Evolutionary conservation across 148 eudicot species (phyloP).

Genomic region (Persicaria maculosa): DNA sequence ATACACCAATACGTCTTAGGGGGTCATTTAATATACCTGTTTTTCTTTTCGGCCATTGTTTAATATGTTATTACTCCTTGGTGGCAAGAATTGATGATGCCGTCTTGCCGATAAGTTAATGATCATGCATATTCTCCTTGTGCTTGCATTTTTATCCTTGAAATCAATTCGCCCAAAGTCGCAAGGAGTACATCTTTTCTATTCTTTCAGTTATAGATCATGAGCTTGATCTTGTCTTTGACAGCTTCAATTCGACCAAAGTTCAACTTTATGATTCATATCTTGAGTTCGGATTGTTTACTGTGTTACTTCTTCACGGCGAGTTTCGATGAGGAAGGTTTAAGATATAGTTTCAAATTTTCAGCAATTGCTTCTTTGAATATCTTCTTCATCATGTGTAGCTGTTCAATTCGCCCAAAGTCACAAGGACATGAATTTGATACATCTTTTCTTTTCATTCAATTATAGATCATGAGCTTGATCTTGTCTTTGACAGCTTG

Average conservation of each 20-base stretch:
- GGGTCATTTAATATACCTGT: too few species aligned
- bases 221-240: neutral
- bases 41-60: too few species aligned
- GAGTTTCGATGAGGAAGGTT: neutral
- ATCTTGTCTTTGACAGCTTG: conserved; percentile 2
- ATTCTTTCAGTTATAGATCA: too few species aligned
- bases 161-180: too few species aligned
- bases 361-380: neutral
- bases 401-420: neutral
- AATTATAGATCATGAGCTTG: neutral
- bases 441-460: neutral
- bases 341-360: neutral
- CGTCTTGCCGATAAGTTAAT: too few species aligned
- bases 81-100: too few species aligned
- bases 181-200: too few species aligned
- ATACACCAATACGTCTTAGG: too few species aligned
- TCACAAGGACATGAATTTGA: too few species aligned
- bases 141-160: too few species aligned
- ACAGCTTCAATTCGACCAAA: neutral
- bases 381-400: neutral
- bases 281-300: neutral
- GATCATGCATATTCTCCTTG: too few species aligned
- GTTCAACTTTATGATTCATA: neutral
- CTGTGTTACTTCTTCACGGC: neutral
- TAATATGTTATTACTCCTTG: too few species aligned